Base-by-base conservation (phyloP, 2,329 filamentous ascomycete species). In the Trichoderma endophyticum region DNA sequence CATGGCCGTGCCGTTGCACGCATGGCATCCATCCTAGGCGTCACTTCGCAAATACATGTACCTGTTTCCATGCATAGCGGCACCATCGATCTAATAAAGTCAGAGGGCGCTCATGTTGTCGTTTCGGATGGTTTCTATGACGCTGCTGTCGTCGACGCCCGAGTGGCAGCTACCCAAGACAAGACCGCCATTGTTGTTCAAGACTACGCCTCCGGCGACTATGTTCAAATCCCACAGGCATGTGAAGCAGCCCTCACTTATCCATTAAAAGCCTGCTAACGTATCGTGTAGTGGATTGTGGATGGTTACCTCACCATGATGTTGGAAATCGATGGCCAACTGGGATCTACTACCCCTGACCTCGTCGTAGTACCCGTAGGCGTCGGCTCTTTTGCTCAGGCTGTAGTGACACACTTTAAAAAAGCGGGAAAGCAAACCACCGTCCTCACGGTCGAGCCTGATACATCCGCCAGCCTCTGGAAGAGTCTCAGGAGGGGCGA, bases 231-330 rank as follows among this genome's bases (percentile, higher is more conserved):
- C 6, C 91, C 92, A 0, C 79, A 84, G 80, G 88, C 87, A 70
- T 73, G 80, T 73, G 0, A 11, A 21, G 15, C 2, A 12, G 21
- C 11, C 15, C 6, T 12, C 8, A 21, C 24, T 7, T 15, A 2
- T 24, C 43, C 24, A 3, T 7, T 5, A 6, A 11, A 24, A 8
- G 51, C 15, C 15, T 39, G 15, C 66, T 70, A 32, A 70, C 6
- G 36, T 15, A 15, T 15, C 30, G 9, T 14, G 15, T 61, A 88
- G 79, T 94, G 91, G 89, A 91, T 95, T 26, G 91, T 94, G 0
- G 89, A 95, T 73, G 93, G 93, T 0, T 96, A 95, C 76, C 85
- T 84, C 5, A 94, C 92, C 0, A 91, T 95, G 86, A 83, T 95
- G 73, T 79, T 81, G 3, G 93, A 96, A 77, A 83, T 89, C 0